Evolutionary conservation across 192 early-diverging fungal genomes (phyloP).

Genomic region (Coemansia sp.): DNA sequence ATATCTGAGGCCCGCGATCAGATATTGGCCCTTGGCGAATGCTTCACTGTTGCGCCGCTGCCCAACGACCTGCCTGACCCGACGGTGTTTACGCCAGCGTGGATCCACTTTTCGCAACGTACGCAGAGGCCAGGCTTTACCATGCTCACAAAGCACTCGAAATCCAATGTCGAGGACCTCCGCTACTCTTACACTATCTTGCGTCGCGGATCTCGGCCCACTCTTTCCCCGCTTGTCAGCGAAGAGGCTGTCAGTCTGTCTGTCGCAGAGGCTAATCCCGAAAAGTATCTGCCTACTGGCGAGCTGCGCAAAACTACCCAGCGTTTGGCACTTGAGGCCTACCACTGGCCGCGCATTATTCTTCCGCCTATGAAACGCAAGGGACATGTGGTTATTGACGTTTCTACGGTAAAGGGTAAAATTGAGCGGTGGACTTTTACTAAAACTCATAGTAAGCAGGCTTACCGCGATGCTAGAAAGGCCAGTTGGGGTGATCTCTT

Average conservation of each 20-base stretch:
- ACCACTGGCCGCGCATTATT: slow-evolving; percentile 72
- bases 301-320: slow-evolving; percentile 12
- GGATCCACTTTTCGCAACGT: slow-evolving; percentile 86
- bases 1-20: slow-evolving; percentile 69
- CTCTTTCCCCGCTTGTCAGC: background rate
- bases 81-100: slow-evolving; percentile 59
- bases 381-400: slow-evolving; percentile 75
- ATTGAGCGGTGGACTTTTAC: slow-evolving; percentile 73
- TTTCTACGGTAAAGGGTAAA: slow-evolving; percentile 58
- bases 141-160: slow-evolving; percentile 70
- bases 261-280: slow-evolving; percentile 13
- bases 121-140: slow-evolving; percentile 67
- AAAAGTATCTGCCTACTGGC: slow-evolving; percentile 21
- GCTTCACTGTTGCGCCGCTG: slow-evolving; percentile 83
- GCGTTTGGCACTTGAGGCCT: slow-evolving; percentile 49
- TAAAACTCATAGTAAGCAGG: slow-evolving; percentile 69
- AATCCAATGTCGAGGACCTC: slow-evolving; percentile 69
- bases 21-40: slow-evolving; percentile 53
- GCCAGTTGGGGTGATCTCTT: slow-evolving; percentile 83
- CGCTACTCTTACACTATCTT: slow-evolving; percentile 81
- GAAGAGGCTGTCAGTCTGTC: background rate
- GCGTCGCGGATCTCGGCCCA: slow-evolving; percentile 64
- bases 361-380: slow-evolving; percentile 78
- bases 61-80: slow-evolving; percentile 79
- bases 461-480: slow-evolving; percentile 77